A percentile compares a stretch with the other conserved stretches of the same genome.
phyloP scores from a whole-genome alignment of 2,329 filamentous ascomycete species.

The Podosphaera leucotricha region DNA sequence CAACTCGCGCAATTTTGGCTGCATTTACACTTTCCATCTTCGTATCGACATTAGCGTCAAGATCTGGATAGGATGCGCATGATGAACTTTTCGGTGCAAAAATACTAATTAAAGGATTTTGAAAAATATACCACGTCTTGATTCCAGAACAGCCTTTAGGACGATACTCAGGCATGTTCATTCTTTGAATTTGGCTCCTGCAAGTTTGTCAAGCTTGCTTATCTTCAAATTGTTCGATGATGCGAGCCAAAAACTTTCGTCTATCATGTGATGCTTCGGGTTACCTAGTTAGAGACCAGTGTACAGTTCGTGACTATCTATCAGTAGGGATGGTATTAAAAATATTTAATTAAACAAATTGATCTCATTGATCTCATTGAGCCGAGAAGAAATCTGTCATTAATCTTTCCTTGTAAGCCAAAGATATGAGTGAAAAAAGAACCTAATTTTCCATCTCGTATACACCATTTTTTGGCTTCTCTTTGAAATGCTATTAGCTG shows the following conservation, averaged over 20 bases:
- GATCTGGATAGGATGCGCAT: no score
- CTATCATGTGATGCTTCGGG: neutral
- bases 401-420: neutral
- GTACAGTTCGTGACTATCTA: neutral
- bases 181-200: neutral
- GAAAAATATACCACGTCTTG: no score
- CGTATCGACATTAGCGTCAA: no score
- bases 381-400: neutral
- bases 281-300: neutral
- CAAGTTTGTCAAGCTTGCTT: neutral
- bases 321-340: neutral
- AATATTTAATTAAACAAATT: neutral
- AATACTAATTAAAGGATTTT: no score
- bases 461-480: neutral
- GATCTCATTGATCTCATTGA: neutral
- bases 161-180: neutral
- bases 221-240: neutral
- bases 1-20: no score
- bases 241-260: neutral
- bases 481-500: neutral
- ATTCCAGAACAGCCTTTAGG: no score
- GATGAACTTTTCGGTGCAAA: no score
- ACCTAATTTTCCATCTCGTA: neutral
- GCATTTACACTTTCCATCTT: no score
- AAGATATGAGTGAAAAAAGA: neutral